These are phyloP conservation scores for Aspergillus sp. DNA, from an alignment of 2,329 filamentous ascomycete genomes.

Conservation along the genomic window DNA sequence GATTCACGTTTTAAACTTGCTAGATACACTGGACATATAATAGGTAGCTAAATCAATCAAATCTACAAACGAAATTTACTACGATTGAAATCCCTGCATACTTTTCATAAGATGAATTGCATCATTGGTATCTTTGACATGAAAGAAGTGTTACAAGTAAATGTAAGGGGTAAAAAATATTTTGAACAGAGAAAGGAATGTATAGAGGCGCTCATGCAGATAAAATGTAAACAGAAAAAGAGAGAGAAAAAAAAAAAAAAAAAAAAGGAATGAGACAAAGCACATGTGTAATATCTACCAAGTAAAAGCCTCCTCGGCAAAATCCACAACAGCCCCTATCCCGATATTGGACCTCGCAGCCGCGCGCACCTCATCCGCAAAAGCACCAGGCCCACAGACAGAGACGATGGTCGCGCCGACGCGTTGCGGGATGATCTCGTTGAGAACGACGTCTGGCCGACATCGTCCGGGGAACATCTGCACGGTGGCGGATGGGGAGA, in stretches of 20 bases:
- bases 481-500: slow-evolving; percentile 53
- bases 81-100: too few relatives aligned
- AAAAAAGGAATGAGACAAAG: background rate
- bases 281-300: slow-evolving; percentile 39
- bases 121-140: too few relatives aligned
- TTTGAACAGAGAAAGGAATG: background rate
- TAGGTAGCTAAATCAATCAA: too few relatives aligned
- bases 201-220: background rate
- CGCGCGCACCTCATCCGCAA: slow-evolving; percentile 57
- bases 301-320: slow-evolving; percentile 63
- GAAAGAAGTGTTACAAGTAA: background rate
- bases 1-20: too few relatives aligned
- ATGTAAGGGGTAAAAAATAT: background rate
- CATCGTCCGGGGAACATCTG: slow-evolving; percentile 60
- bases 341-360: slow-evolving; percentile 50
- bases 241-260: slow-evolving; percentile 2
- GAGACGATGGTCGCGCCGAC: slow-evolving; percentile 58
- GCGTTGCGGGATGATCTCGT: slow-evolving; percentile 51
- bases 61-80: too few relatives aligned
- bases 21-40: too few relatives aligned
- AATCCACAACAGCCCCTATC: slow-evolving; percentile 53
- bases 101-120: too few relatives aligned
- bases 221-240: background rate
- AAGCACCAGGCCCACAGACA: slow-evolving; percentile 59
- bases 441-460: slow-evolving; percentile 51